Evolutionary conservation across 768 basidiomycete species (phyloP).

Genomic region (Macrocybe gigantea): DNA sequence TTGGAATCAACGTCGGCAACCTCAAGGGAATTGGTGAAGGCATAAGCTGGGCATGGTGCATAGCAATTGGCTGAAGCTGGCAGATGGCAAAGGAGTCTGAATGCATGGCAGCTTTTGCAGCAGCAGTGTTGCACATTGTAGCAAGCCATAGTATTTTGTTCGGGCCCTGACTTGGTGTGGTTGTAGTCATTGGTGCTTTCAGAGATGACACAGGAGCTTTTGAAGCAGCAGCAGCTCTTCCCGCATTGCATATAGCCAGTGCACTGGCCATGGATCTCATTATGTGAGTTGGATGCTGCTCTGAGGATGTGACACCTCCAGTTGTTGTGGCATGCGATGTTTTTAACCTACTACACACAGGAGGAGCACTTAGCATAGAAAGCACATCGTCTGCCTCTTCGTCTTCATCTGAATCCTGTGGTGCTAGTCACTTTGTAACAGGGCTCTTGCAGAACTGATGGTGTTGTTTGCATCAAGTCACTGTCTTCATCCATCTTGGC

Average conservation of each 20-base stretch:
- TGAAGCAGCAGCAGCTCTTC: constrained; percentile 27
- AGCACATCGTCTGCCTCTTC: constrained; percentile 55
- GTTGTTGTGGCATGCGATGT: constrained; percentile 29
- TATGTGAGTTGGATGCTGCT: constrained; percentile 68
- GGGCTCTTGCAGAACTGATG: constrained; percentile 67
- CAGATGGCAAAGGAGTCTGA: constrained; percentile 13
- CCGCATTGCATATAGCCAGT: constrained; percentile 48
- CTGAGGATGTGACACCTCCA: constrained; percentile 53
- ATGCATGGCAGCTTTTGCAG: constrained; percentile 33
- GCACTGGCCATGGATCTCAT: constrained; percentile 63
- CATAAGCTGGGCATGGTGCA: constrained; percentile 33
- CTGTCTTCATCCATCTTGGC: constrained; percentile 68
- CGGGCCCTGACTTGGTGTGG: constrained; percentile 44
- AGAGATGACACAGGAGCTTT: constrained; percentile 36
- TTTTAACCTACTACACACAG: constrained; percentile 33
- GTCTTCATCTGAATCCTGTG: constrained; percentile 65
- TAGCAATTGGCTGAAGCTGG: constrained; percentile 15
- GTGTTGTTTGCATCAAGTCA: constrained; percentile 39
- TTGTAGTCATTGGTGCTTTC: no score
- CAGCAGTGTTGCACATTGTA: constrained; percentile 43
- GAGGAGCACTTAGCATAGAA: constrained; percentile 52
- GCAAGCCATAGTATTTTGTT: constrained; percentile 69
- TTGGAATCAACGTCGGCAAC: constrained; percentile 61
- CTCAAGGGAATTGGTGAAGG: constrained; percentile 70
- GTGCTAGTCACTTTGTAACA: constrained; percentile 61